Evolutionary conservation across 768 basidiomycete genomes (phyloP), one percentile per base, ranked within the genome.

Genomic region (Trametes gibbosa): DNA sequence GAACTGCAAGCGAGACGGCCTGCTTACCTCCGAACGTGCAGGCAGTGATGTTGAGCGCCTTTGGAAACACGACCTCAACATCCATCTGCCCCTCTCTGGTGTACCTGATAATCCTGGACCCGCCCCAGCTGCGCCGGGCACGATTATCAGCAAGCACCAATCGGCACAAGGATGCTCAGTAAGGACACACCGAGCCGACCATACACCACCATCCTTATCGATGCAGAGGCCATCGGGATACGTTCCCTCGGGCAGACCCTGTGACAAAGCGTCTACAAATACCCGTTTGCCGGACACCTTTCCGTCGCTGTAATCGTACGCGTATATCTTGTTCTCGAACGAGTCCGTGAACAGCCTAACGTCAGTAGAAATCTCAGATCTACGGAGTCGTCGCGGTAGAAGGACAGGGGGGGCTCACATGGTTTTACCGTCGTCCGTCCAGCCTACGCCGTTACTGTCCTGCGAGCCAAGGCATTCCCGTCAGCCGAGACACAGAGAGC

Each of bases 281-380:
- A 83, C 65, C 12, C 86, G 78, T 55, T 82, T 79, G 66, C 85
- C 84, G 42, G 77, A 75, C 39, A 86, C 64, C 14, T 74, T 71
- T n/a, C 85, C 87, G 50, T 72, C 61, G 60, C 77, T 74, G 64
- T 87, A 89, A 66, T 86, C 84, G 66, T 86, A 87, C 21, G 82
- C 83, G 61, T 85, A 83, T 61, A 89, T 89, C 63, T 77, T 75
- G 72, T 87, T 86, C n/a, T 72, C 73, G 54, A 81, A 70, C 1
- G 85, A 88, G 69, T 89, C 84, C 55, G 86, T 87, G 68, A 87
- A 87, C 72, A 86, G 87, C 70, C 86, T 87, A 62, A n/a, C 66
- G 51, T 46, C 50, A 42, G 59, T 41, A 5, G 7, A 13, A 53
- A 53, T 60, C 48, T 62, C 42, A 58, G 56, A 62, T 60, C 42